Percentiles rank a stretch among this genome's conserved stretches.
phyloP scores from a whole-genome alignment of 176 grass and related monocot species.

The Avena atlantica region DNA sequence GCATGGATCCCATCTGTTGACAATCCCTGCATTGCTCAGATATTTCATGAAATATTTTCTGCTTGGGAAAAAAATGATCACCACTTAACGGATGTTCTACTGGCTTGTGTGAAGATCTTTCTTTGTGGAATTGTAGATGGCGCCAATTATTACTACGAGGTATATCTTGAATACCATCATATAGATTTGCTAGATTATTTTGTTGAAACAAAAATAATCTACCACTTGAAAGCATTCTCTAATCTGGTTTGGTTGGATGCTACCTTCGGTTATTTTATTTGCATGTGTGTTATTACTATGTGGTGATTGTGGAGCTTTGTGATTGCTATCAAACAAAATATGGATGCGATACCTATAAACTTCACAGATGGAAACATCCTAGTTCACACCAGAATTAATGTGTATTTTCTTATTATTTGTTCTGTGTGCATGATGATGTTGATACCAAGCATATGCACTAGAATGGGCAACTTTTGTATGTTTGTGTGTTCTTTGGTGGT shows the following conservation, averaged over 20 bases:
- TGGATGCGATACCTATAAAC: too few species aligned
- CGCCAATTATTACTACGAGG: not conserved
- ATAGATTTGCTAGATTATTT: not conserved
- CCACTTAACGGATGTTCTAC: not conserved
- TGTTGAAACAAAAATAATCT: not conserved
- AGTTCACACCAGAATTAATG: too few species aligned
- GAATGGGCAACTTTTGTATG: not conserved
- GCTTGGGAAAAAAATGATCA: conserved; percentile 13
- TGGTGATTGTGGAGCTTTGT: not conserved
- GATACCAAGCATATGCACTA: not conserved
- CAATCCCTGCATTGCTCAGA: not conserved
- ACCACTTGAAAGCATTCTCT: not conserved
- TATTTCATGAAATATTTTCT: not conserved
- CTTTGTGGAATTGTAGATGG: not conserved
- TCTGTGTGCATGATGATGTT: not conserved
- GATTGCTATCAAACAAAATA: too few species aligned
- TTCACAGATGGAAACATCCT: too few species aligned
- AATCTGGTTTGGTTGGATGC: not conserved
- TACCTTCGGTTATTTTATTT: not conserved
- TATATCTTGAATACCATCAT: not conserved
- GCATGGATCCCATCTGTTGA: not conserved
- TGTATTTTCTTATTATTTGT: not conserved
- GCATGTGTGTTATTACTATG: not conserved
- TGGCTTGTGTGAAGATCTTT: not conserved
- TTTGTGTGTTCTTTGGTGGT: not conserved